A percentile compares a stretch with the other conserved stretches of the same genome.
Conservation (phyloP, 495 filamentous ascomycete genomes). For the Cercophora samala region DNA sequence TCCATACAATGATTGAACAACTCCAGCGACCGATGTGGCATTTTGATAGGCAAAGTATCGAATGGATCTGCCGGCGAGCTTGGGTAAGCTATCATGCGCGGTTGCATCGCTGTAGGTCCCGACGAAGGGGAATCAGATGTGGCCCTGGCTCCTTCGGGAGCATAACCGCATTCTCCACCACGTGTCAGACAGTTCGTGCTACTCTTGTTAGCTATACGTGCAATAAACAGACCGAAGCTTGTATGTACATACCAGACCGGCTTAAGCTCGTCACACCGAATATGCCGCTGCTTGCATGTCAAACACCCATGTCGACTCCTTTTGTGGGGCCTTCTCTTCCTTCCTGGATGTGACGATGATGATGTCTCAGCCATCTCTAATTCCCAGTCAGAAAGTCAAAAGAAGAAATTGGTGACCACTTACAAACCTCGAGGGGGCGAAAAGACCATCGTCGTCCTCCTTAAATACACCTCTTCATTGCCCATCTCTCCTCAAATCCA, state of each 20-base stretch:
- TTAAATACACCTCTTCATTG: background rate
- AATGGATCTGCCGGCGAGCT: slow-evolving; percentile 24
- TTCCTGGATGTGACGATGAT: slow-evolving; percentile 11
- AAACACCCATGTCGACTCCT: slow-evolving; percentile 64
- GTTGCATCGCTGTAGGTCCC: background rate
- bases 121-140: background rate
- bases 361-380: background rate
- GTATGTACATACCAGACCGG: slow-evolving; percentile 64
- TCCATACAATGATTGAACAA: slow-evolving; percentile 27
- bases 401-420: background rate
- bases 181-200: slow-evolving; percentile 37
- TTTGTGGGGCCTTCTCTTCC: slow-evolving; percentile 32
- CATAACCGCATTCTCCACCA: slow-evolving; percentile 35
- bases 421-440: background rate
- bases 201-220: background rate
- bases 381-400: background rate
- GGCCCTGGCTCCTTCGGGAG: slow-evolving; percentile 5
- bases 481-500: background rate
- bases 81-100: background rate
- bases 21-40: slow-evolving; percentile 26
- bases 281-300: slow-evolving; percentile 76
- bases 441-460: background rate
- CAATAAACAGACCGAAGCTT: slow-evolving; percentile 5
- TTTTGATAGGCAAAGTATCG: slow-evolving; percentile 23
- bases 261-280: slow-evolving; percentile 74